These are phyloP conservation scores for Pyrus betulifolia DNA, from an alignment of 306 rosid species.

Conservation along the genomic window DNA sequence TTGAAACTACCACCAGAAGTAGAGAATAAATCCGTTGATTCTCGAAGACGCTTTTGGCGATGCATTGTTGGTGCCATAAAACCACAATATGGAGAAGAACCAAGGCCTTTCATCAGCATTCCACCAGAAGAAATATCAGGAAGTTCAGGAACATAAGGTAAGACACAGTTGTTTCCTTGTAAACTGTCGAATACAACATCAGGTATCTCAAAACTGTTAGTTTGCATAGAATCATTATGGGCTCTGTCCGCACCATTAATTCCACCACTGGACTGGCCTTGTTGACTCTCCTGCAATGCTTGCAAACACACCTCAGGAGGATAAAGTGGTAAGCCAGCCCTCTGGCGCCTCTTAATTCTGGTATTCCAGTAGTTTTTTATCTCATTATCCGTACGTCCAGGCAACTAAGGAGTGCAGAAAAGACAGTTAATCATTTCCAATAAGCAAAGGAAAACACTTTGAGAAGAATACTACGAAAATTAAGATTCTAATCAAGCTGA, in stretches of 20 bases:
- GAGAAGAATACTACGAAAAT: background rate
- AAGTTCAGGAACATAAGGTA: conserved; percentile 46
- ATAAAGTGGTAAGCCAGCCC: conserved; percentile 91
- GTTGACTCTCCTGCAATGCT: conserved; percentile 47
- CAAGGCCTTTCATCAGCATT: conserved; percentile 49
- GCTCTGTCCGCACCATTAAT: conserved; percentile 35
- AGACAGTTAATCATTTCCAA: conserved; percentile 9
- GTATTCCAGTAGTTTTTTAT: conserved; percentile 99
- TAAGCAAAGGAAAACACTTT: background rate
- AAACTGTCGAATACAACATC: conserved; percentile 52
- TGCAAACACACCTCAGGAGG: conserved; percentile 70
- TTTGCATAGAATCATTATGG: conserved; percentile 38
- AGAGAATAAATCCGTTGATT: conserved; percentile 44
- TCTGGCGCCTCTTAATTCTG: conserved; percentile 78
- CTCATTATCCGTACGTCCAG: conserved; percentile 98
- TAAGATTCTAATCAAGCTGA: background rate
- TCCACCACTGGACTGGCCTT: conserved; percentile 38
- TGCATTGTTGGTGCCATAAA: conserved; percentile 41
- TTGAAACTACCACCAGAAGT: conserved; percentile 35
- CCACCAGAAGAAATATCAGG: conserved; percentile 39
- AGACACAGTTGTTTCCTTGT: conserved; percentile 43
- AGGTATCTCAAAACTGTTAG: conserved; percentile 47
- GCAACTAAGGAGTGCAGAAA: conserved; percentile 54
- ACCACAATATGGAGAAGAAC: conserved; percentile 57
- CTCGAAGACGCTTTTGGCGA: conserved; percentile 56